phyloP scores from a whole-genome alignment of 495 filamentous ascomycete genomes.

The Beverwykella pulmonaria region DNA sequence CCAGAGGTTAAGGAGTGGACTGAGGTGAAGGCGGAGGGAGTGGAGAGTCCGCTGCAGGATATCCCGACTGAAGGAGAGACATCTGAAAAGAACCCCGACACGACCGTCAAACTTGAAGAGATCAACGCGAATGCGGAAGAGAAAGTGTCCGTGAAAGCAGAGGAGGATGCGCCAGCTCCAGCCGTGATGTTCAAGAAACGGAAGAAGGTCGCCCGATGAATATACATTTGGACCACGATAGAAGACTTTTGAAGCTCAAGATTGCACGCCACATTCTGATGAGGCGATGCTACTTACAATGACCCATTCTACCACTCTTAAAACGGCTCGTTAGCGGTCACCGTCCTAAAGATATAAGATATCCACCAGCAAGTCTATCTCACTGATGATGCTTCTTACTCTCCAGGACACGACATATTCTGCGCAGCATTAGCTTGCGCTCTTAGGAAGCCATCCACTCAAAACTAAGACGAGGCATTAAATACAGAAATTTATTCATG shows the following conservation, averaged over 20 bases:
- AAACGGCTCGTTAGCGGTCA: too few relatives aligned
- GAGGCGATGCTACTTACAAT: not conserved
- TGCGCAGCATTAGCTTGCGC: too few relatives aligned
- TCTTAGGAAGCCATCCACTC: too few relatives aligned
- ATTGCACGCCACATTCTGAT: not conserved
- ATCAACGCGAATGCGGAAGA: not conserved
- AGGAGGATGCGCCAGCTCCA: conserved; percentile 7
- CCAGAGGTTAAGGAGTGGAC: conserved; percentile 44
- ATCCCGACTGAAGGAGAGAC: conserved; percentile 22
- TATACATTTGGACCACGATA: not conserved
- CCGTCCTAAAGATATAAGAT: too few relatives aligned
- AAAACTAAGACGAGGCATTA: too few relatives aligned
- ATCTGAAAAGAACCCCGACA: not conserved
- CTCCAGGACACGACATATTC: too few relatives aligned
- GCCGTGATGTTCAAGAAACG: conserved; percentile 38
- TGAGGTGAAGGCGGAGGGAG: conserved; percentile 22
- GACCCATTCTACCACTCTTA: too few relatives aligned
- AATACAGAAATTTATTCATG: too few relatives aligned
- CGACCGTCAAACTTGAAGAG: not conserved
- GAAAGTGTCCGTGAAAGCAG: conserved; percentile 2
- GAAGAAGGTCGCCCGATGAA: conserved; percentile 32
- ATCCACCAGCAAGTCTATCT: too few relatives aligned
- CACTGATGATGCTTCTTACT: too few relatives aligned
- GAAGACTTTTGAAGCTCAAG: not conserved
- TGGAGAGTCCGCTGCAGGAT: conserved; percentile 7